These are phyloP conservation scores for Penicillium glabrum DNA, from an alignment of 2,329 filamentous ascomycete genomes.

Conservation along the genomic window DNA sequence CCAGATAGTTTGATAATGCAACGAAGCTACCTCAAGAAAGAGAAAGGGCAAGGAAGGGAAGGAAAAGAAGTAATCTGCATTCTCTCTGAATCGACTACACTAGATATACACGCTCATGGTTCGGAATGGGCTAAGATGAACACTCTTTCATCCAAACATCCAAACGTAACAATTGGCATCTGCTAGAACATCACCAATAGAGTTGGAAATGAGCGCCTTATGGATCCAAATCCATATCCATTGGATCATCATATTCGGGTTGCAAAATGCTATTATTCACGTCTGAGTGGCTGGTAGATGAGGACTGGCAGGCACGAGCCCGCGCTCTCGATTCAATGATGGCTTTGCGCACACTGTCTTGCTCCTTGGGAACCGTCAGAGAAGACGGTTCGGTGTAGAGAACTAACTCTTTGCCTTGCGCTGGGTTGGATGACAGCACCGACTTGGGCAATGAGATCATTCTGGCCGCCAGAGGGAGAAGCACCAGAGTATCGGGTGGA, in stretches of 20 bases:
- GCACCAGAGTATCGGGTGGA: constrained; percentile 63
- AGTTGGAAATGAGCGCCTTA: neutral
- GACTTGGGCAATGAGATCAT: constrained; percentile 69
- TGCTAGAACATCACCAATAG: neutral
- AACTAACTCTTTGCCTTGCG: constrained; percentile 67
- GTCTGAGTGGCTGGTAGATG: neutral
- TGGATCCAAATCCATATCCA: constrained; percentile 28
- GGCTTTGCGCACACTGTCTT: constrained; percentile 73
- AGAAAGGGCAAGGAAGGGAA: neutral
- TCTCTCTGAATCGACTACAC: neutral
- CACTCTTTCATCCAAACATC: neutral
- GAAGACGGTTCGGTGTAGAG: constrained; percentile 80
- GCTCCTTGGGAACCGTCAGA: constrained; percentile 70
- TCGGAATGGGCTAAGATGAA: neutral
- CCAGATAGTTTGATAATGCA: neutral
- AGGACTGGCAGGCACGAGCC: constrained; percentile 51
- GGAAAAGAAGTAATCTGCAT: neutral
- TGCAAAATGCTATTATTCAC: neutral
- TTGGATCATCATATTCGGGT: constrained; percentile 21
- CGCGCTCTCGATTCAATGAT: constrained; percentile 77
- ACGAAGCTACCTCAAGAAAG: neutral
- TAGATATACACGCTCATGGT: neutral
- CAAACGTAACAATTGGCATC: neutral
- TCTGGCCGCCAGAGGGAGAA: constrained; percentile 81
- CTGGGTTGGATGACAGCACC: constrained; percentile 54